Percentiles rank a stretch among this genome's conserved stretches.
Conservation (phyloP, 2,329 filamentous ascomycete species). For the Calonectria fujianensis region DNA sequence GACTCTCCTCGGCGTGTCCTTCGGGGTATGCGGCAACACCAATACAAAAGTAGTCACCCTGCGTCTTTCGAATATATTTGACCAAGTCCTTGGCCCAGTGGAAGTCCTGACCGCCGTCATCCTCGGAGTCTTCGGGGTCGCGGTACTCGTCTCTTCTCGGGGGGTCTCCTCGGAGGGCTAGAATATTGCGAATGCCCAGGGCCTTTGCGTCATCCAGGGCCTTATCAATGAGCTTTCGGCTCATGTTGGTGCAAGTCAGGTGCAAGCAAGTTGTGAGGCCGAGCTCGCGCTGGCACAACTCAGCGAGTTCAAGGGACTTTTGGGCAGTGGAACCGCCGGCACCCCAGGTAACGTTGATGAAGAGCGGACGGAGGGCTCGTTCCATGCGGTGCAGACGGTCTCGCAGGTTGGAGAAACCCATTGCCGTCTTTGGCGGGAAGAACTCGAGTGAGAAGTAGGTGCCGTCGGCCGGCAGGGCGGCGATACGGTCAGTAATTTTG, state of each 20-base stretch:
- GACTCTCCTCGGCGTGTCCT: constrained; percentile 92
- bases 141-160: constrained; percentile 92
- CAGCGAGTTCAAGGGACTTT: constrained; percentile 94
- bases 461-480: constrained; percentile 86
- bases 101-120: constrained; percentile 84
- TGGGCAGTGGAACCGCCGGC: constrained; percentile 93
- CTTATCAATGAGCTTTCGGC: constrained; percentile 87
- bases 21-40: constrained; percentile 97
- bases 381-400: constrained; percentile 97
- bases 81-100: constrained; percentile 93
- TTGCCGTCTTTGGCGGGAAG: constrained; percentile 97
- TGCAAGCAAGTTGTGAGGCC: constrained; percentile 96
- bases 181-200: constrained; percentile 93
- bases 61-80: constrained; percentile 87
- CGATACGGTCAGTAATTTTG: constrained; percentile 96
- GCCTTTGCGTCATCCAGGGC: constrained; percentile 93
- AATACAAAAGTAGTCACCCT: constrained; percentile 97
- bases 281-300: constrained; percentile 94
- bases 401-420: constrained; percentile 95
- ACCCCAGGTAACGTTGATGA: constrained; percentile 98
- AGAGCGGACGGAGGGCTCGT: constrained; percentile 90
- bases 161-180: constrained; percentile 93
- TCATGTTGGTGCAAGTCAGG: constrained; percentile 99
- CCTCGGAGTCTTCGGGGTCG: constrained; percentile 73
- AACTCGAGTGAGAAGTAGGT: constrained; percentile 98